Base-by-base conservation (phyloP, 345 rosid genomes). In the Lepidium africanum region DNA sequence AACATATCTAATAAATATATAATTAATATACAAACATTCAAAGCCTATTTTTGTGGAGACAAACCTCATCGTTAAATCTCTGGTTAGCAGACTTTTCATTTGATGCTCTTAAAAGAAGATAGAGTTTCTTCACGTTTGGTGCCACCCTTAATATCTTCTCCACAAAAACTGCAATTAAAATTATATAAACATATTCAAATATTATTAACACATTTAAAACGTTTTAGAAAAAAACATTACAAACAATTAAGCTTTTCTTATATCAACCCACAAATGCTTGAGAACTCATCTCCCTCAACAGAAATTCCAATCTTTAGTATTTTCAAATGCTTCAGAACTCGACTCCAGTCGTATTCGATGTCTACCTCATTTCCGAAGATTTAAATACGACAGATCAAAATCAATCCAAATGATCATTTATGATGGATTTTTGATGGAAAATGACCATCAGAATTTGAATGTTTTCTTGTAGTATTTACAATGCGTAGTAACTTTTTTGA, bases 121-220 rank as follows among this genome's bases (percentile, higher is more conserved):
- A 89, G 4, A 92, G 59, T 72, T 79, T 92, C 86, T 85, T 89
- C 77, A 89, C 83, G 57, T 89, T 85, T 16, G 96, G 96, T 48
- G 91, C 90, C 59, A 87, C 85, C 65, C 96, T 89, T 42, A 86
- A 16, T 63, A 85, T 75, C 71, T 90, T 92, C 86, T 92, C 98
- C 79, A 82, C 68, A 50, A 90, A 81, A 75, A 89, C 95, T 92
- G 81, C 81, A 75, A 27, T 59, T 4, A 21, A 54, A 55, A 15
- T 38, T 39, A 57, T 9, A 46, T 9, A n/a, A 65, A 15, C 9
- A 15, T 49, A 11, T 36, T 53, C 33, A 4, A 52, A 5, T 3
- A 49, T 30, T 8, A 10, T 17, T 59, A 53, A 58, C 7, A 41
- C 14, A n/a, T 2, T 7, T 36, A 35, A 61, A 32, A 25, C 4